Base-by-base conservation (phyloP, 176 grass and related monocot genomes). In the Paspalum notatum region DNA sequence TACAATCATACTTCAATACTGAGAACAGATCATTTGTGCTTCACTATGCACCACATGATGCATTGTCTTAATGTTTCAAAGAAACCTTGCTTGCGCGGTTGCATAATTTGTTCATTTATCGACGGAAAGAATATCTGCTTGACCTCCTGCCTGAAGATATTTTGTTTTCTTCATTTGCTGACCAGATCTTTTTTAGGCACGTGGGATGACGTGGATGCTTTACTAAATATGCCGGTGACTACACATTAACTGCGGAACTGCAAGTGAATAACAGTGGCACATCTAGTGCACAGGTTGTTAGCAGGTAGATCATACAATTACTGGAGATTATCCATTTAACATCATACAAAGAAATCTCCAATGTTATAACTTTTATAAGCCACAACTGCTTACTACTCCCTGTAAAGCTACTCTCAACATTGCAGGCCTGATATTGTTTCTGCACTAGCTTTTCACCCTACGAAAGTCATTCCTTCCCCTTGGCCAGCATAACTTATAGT, bases 101-200 rank as follows among this genome's bases (percentile, higher is more conserved):
- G 18, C 32, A 48, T 50, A 41, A 50, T 77, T 47, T 77, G 24
- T 51, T 62, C 26, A 63, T 14, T 68, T 8, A 70, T 32, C 64
- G 24, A 4, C 69, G 44, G 63, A 22, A n/a, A 55, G 20, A 65
- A 18, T 80, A 21, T 24, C 4, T 45, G 37, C 73, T 66, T 74
- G 16, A 61, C 75, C 46, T 55, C 46, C 38, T 32, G 5, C 12
- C 16, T 18, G 44, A 71, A 76, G 54, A 51, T 81, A 75, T 60
- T 62, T 62, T 27, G 64, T 59, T 62, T 13, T 50, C 2, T 20
- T 39, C 18, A 42, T 88, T 73, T 38, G 20, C 43, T 55, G 40
- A 73, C 15, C 13, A 43, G 54, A 27, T 38, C 44, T 20, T 49
- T 52, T 46, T 78, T 43, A 83, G 71, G 27, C 79, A 87, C 55